These are phyloP conservation scores for Hypsizygus ulmarius DNA, from an alignment of 1,284 basidiomycete species.

Conservation along the genomic window DNA sequence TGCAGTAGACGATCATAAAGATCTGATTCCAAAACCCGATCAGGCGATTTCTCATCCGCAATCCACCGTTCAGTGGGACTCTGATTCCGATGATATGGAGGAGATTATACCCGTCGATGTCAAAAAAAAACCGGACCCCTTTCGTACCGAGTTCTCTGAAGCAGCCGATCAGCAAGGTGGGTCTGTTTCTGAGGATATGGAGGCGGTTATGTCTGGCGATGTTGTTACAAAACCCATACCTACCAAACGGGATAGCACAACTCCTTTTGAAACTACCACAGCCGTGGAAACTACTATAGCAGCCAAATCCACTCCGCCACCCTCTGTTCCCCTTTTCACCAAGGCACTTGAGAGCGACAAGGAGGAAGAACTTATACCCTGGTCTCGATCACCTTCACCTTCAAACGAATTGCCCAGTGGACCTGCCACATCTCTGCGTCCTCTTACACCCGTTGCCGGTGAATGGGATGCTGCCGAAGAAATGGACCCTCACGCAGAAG, in stretches of 20 bases:
- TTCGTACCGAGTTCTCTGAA: too few relatives aligned
- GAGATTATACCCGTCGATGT: slow-evolving; percentile 29
- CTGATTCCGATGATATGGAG: slow-evolving; percentile 44
- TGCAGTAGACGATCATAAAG: too few relatives aligned
- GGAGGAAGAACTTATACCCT: slow-evolving; percentile 34
- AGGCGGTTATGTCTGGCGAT: too few relatives aligned
- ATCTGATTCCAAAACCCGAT: too few relatives aligned
- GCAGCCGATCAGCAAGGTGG: too few relatives aligned
- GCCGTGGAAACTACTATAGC: slow-evolving; percentile 21
- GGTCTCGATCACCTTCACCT: slow-evolving; percentile 56
- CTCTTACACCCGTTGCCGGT: slow-evolving; percentile 24
- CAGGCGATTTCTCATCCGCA: too few relatives aligned
- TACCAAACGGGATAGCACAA: too few relatives aligned
- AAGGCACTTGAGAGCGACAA: slow-evolving; percentile 8
- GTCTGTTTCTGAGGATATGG: too few relatives aligned
- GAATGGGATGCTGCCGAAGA: slow-evolving; percentile 74
- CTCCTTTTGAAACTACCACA: too few relatives aligned
- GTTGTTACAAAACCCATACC: too few relatives aligned
- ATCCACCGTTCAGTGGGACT: slow-evolving; percentile 19
- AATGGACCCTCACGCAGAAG: slow-evolving; percentile 81
- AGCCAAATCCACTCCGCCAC: slow-evolving; percentile 20
- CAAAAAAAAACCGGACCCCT: too few relatives aligned
- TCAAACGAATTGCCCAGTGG: slow-evolving; percentile 18
- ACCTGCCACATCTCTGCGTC: slow-evolving; percentile 2
- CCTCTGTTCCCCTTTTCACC: slow-evolving; percentile 1